Evolutionary conservation across 345 rosid species (phyloP).

Genomic region (Citrus sp.): DNA sequence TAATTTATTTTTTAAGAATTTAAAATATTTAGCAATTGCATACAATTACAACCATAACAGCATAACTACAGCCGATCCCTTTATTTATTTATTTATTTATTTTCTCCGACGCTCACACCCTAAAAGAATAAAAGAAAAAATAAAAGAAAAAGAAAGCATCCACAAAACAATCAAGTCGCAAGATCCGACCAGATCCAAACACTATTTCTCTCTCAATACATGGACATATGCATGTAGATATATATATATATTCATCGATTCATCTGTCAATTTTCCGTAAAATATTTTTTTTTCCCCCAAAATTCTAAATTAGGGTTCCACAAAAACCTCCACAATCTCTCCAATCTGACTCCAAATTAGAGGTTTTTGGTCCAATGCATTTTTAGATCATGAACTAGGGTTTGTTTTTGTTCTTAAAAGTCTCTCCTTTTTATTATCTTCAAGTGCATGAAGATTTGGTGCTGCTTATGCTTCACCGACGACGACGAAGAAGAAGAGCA

Average conservation of each 20-base stretch:
- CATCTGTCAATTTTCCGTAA: constrained; percentile 2
- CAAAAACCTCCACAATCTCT: not conserved
- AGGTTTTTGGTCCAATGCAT: constrained; percentile 28
- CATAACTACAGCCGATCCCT: too few species aligned
- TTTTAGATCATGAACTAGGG: constrained; percentile 57
- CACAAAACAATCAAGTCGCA: constrained; percentile 5
- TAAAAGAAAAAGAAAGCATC: constrained; percentile 1
- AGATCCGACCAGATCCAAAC: constrained; percentile 47
- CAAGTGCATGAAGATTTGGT: constrained; percentile 91
- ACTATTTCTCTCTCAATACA: not conserved
- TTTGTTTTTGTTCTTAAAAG: constrained; percentile 28
- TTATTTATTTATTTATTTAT: too few species aligned
- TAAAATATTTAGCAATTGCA: not conserved
- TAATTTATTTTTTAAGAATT: too few species aligned
- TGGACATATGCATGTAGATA: not conserved
- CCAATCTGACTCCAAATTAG: constrained; percentile 18
- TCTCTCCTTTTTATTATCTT: constrained; percentile 6
- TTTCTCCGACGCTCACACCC: not conserved
- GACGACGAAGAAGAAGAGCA: constrained; percentile 30
- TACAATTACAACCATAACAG: not conserved
- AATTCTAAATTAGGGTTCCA: constrained; percentile 11
- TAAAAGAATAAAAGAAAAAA: not conserved
- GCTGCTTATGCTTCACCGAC: constrained; percentile 63
- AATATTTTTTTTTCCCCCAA: not conserved
- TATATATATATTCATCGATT: constrained; percentile 6